Evolutionary conservation across 345 rosid genomes (phyloP), one percentile per base, ranked within the genome.

Genomic region (Melastoma malabathricum): DNA sequence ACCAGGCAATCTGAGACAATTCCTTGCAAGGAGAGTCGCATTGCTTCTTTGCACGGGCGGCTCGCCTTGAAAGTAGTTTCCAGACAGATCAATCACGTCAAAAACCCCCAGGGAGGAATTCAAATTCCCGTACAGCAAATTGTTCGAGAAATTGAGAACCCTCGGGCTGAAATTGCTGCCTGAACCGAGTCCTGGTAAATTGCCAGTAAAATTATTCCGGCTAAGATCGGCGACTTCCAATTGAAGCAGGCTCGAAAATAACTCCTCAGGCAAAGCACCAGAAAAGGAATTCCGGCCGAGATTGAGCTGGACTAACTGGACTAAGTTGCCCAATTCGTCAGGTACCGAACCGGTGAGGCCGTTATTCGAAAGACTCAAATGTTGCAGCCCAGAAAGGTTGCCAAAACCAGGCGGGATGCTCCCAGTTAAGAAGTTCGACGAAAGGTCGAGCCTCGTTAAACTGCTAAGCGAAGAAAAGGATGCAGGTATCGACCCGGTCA

Each of bases 31-130:
- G 10, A 19, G 41, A 48, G 72, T 59, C 27, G 72, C 78, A 59
- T 77, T 75, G 7, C 38, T 31, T 34, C 31, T 54, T 56, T 38
- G 43, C 62, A 10, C n/a, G n/a, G 72, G 74, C 54, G 74, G 73
- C 46, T 46, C 55, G 43, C 98, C 98, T 74, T 87, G 71, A 25
- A 92, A 77, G 52, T 84, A 92, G 75, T 92, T 92, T 45, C 69
- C 72, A 3, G 96, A 78, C 57, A 92, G 60, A 68, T 92, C 95
- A 48, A 70, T 54, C 8, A 51, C 64, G 46, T 58, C 49, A 50
- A 79, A 82, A 55, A 72, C 62, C 62, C 60, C 58, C 31, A 82
- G 53, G 27, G 68, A 59, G 46, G 70, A 63, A 41, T 64, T 61
- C 67, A 92, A 71, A 58, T 48, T 56, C 38, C 96, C 93, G 59